These are phyloP conservation scores for Millerago galiae DNA, from an alignment of 805 yeast genomes.

Conservation along the genomic window DNA sequence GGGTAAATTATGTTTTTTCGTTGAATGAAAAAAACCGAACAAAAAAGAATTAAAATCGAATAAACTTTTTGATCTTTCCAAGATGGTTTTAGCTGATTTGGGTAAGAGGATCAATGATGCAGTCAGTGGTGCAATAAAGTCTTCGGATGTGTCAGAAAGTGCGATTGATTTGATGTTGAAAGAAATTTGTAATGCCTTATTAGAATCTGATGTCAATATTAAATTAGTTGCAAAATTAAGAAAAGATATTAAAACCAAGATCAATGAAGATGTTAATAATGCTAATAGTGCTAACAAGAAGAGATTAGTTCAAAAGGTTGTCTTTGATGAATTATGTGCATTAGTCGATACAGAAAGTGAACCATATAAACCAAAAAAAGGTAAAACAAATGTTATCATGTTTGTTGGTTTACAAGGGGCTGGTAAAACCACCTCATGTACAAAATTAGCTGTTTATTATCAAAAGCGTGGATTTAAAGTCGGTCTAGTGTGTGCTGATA, in stretches of 20 bases:
- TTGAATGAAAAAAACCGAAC: not conserved
- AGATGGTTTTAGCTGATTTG: slow-evolving; percentile 74
- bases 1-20: not conserved
- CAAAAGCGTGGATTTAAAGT: slow-evolving; percentile 91
- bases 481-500: slow-evolving; percentile 97
- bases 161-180: slow-evolving; percentile 72
- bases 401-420: slow-evolving; percentile 98
- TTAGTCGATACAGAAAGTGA: slow-evolving; percentile 65
- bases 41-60: not conserved
- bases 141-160: slow-evolving; percentile 49
- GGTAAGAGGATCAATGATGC: slow-evolving; percentile 75
- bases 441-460: slow-evolving; percentile 91
- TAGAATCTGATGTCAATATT: slow-evolving; percentile 93
- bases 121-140: slow-evolving; percentile 53
- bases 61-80: not conserved
- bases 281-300: slow-evolving; percentile 51
- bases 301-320: slow-evolving; percentile 80
- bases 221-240: slow-evolving; percentile 73
- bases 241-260: slow-evolving; percentile 55
- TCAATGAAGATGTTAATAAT: slow-evolving; percentile 46
- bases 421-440: slow-evolving; percentile 97
- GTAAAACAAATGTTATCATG: slow-evolving; percentile 78
- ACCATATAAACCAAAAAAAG: slow-evolving; percentile 82
- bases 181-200: slow-evolving; percentile 81
- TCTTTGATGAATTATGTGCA: slow-evolving; percentile 85